A percentile compares a stretch with the other conserved stretches of the same genome.
phyloP scores from a whole-genome alignment of 2,329 filamentous ascomycete genomes.

The Colletotrichum neosansevieriae region DNA sequence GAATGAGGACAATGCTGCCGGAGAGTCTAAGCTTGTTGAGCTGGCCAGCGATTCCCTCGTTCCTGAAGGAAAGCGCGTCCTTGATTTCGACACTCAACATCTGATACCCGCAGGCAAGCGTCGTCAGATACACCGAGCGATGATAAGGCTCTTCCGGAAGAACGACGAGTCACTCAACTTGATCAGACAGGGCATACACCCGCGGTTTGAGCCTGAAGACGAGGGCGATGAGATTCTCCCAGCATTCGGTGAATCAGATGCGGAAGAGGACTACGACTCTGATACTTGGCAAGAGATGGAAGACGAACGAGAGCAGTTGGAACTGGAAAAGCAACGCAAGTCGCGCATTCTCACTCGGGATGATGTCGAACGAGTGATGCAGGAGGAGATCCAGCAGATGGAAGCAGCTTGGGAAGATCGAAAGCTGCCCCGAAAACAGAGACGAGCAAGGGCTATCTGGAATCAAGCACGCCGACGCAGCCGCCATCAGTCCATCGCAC shows the following conservation, averaged over 20 bases:
- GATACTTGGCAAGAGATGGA: slow-evolving; percentile 73
- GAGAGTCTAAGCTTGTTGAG: not conserved
- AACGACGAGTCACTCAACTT: slow-evolving; percentile 32
- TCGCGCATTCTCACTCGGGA: slow-evolving; percentile 53
- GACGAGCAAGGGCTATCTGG: slow-evolving; percentile 74
- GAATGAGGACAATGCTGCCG: not conserved
- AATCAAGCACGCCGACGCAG: slow-evolving; percentile 59
- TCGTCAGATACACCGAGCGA: slow-evolving; percentile 55
- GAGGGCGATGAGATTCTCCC: slow-evolving; percentile 52
- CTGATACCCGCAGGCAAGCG: slow-evolving; percentile 57
- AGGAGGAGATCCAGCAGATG: slow-evolving; percentile 64
- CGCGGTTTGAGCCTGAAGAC: slow-evolving; percentile 66
- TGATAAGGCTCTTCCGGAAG: slow-evolving; percentile 55
- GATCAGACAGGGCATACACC: slow-evolving; percentile 28
- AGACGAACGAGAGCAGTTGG: slow-evolving; percentile 59
- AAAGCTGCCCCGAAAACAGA: slow-evolving; percentile 66
- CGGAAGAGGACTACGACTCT: slow-evolving; percentile 66
- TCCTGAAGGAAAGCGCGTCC: not conserved
- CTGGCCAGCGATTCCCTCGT: slow-evolving; percentile 23
- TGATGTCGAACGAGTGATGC: slow-evolving; percentile 65
- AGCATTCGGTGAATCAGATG: slow-evolving; percentile 45
- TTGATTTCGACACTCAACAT: not conserved
- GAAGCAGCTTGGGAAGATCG: slow-evolving; percentile 68
- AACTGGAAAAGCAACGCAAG: slow-evolving; percentile 38
- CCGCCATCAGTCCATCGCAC: slow-evolving; percentile 55